These are phyloP conservation scores for Cryptococcus depauperatus DNA, from an alignment of 1,284 basidiomycete species.

Conservation along the genomic window DNA sequence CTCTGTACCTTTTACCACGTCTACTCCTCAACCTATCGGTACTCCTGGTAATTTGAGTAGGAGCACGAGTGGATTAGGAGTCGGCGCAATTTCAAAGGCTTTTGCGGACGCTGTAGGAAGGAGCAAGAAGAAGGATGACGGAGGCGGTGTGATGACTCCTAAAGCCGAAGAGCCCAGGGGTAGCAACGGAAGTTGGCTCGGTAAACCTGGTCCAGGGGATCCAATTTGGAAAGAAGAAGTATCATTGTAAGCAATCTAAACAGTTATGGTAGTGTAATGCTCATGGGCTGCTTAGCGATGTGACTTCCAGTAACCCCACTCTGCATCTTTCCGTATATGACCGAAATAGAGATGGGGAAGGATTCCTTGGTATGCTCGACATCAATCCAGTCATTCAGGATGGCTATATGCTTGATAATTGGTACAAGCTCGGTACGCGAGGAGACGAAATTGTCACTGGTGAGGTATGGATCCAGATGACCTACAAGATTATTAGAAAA, in stretches of 20 bases:
- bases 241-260: slow-evolving; percentile 64
- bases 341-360: slow-evolving; percentile 69
- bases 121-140: slow-evolving; percentile 42
- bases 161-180: slow-evolving; percentile 27
- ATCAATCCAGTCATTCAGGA: slow-evolving; percentile 83
- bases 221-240: slow-evolving; percentile 99
- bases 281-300: slow-evolving; percentile 58
- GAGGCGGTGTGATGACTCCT: slow-evolving; percentile 41
- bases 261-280: neutral
- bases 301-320: slow-evolving; percentile 80
- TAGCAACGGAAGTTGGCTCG: slow-evolving; percentile 26
- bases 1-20: slow-evolving; percentile 38
- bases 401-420: slow-evolving; percentile 92
- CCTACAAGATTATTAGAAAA: slow-evolving; percentile 80
- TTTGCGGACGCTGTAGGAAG: slow-evolving; percentile 48
- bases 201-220: slow-evolving; percentile 53
- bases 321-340: slow-evolving; percentile 91
- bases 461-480: slow-evolving; percentile 89
- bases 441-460: slow-evolving; percentile 77
- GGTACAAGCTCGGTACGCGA: slow-evolving; percentile 74
- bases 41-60: slow-evolving; percentile 28
- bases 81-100: slow-evolving; percentile 54
- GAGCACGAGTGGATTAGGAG: slow-evolving; percentile 50
- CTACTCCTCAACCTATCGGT: slow-evolving; percentile 31
- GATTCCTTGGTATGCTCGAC: slow-evolving; percentile 84